A percentile compares a stretch with the other conserved stretches of the same genome.
These are phyloP conservation scores for Sechiopsis laciniata DNA, from an alignment of 306 rosid species.

Conservation along the genomic window DNA sequence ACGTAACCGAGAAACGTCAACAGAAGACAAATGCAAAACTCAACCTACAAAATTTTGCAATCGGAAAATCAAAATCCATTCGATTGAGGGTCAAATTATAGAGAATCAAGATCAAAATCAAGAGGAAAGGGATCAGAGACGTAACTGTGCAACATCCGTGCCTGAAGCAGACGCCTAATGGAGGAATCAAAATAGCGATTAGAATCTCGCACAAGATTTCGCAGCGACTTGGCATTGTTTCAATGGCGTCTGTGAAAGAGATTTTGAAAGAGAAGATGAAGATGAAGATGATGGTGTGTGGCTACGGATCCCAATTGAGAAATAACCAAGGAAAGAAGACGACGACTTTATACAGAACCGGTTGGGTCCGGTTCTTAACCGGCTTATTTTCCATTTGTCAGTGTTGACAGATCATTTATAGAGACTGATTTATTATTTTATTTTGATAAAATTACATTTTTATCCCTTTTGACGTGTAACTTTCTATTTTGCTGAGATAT, in stretches of 20 bases:
- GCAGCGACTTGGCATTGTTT: constrained; percentile 16
- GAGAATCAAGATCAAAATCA: not conserved
- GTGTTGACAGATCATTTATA: too few species aligned
- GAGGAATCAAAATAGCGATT: constrained; percentile 27
- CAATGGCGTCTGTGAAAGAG: too few species aligned
- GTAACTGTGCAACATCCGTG: constrained; percentile 40
- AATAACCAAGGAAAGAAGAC: not conserved
- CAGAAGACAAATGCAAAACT: constrained; percentile 74
- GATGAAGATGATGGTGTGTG: not conserved
- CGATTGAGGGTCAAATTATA: not conserved
- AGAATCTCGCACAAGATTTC: constrained; percentile 27
- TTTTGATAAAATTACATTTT: too few species aligned
- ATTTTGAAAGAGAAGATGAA: not conserved
- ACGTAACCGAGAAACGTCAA: constrained; percentile 75
- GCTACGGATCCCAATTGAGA: too few species aligned
- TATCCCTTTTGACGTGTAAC: too few species aligned
- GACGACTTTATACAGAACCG: too few species aligned
- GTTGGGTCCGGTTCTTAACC: too few species aligned
- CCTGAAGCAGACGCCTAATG: constrained; percentile 25
- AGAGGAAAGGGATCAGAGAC: not conserved
- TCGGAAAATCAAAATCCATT: not conserved
- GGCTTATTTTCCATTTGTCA: too few species aligned
- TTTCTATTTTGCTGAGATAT: too few species aligned
- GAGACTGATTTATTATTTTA: too few species aligned
- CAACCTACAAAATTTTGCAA: constrained; percentile 40